Evolutionary conservation across 345 rosid genomes (phyloP), one percentile per base, ranked within the genome.

Genomic region (Eucalyptus sp.): DNA sequence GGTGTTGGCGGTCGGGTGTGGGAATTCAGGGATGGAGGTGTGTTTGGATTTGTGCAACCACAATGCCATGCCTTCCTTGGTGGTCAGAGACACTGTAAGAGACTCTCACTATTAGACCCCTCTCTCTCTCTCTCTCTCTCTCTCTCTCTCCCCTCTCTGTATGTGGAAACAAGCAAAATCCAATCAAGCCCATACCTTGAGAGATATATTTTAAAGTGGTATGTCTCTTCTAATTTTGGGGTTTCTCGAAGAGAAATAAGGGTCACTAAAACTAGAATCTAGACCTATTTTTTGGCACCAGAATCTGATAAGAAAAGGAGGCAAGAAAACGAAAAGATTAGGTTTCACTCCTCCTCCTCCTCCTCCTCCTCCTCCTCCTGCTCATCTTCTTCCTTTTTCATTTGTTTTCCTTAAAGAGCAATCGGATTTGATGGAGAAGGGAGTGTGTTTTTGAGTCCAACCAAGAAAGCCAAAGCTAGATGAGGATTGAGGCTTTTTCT

Each of bases 21-120:
- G 99, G 50, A 97, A 98, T 91, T 98, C 99, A 15, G 99, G 99
- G 49, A 97, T 98, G 99, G 98, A 98, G 94, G 98, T 97, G 68
- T 95, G 99, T 91, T 94, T 97, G 95, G 99, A 98, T 93, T 98
- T 98, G 48, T 95, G 97, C 94, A 93, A 95, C 86, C 92, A 95
- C 76, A 92, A 91, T 92, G 98, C 98, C 86, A 87, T 41, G 85
- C 98, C 99, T 52, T 97, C 98, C 49, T 94, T 98, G 41, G 99
- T 95, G 64, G 99, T 98, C 87, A 94, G 99, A 93, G 98, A 92
- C 90, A 91, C 97, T 87, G 99, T 98, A 91, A 95, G 95, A 31
- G 54, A n/a, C 27, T 76, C 83, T 71, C 27, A 6, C 11, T 37
- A 43, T 71, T 33, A 68, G 80, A 33, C 43, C 71, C 71, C 56